A percentile compares a stretch with the other conserved stretches of the same genome.
Conservation (phyloP, 495 filamentous ascomycete genomes). For the Hypoxylon perforatum region DNA sequence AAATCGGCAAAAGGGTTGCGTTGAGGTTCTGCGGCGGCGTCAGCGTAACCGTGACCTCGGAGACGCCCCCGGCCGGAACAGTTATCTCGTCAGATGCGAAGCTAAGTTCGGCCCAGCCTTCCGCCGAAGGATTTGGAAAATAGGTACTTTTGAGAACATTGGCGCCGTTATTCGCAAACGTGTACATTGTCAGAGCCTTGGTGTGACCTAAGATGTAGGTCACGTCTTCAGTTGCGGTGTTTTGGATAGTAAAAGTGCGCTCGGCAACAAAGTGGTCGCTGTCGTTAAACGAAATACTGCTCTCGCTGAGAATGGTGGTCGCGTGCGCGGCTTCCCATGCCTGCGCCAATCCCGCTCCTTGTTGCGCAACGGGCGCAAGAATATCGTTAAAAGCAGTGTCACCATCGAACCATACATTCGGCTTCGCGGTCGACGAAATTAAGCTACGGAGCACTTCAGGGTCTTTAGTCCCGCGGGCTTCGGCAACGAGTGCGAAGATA, state of each 20-base stretch:
- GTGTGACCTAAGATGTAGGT: slow-evolving; percentile 44
- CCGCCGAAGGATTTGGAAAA: slow-evolving; percentile 12
- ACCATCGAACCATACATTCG: not conserved
- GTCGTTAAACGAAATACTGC: slow-evolving; percentile 57
- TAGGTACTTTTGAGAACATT: not conserved
- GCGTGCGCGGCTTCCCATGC: slow-evolving; percentile 51
- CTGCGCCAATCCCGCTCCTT: slow-evolving; percentile 57
- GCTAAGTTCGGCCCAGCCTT: not conserved
- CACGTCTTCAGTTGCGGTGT: slow-evolving; percentile 46
- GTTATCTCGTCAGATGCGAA: slow-evolving; percentile 14
- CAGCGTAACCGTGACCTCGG: slow-evolving; percentile 6
- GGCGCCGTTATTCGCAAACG: not conserved
- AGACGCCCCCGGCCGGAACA: slow-evolving; percentile 1
- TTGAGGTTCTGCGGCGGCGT: slow-evolving; percentile 23
- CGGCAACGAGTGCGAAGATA: slow-evolving; percentile 58
- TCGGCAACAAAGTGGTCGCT: slow-evolving; percentile 49
- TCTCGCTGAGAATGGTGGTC: slow-evolving; percentile 48
- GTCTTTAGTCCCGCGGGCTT: slow-evolving; percentile 53
- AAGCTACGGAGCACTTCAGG: slow-evolving; percentile 51
- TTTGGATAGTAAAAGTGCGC: slow-evolving; percentile 51
- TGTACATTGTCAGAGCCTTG: slow-evolving; percentile 17
- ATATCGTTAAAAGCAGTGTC: not conserved
- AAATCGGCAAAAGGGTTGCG: slow-evolving; percentile 41
- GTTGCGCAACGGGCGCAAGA: slow-evolving; percentile 53
- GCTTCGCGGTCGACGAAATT: slow-evolving; percentile 47